Conservation (phyloP, 306 rosid genomes). For the Macrotyloma uniflorum region DNA sequence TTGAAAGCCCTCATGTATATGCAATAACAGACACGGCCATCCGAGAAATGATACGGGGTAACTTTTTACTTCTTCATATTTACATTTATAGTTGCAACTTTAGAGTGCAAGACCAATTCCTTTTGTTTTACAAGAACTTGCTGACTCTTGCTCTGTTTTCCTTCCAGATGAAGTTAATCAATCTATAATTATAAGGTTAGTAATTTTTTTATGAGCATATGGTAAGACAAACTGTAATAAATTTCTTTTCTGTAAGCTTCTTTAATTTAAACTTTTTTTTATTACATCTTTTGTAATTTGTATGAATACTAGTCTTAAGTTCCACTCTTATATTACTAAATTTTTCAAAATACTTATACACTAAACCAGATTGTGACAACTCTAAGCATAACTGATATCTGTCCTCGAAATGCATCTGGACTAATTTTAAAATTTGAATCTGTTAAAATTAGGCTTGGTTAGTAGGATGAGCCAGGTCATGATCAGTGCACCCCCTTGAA, state of each 20-base stretch:
- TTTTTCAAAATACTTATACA: too few species aligned
- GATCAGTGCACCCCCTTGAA: too few species aligned
- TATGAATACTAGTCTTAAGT: neutral
- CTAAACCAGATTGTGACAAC: neutral
- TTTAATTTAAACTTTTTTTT: neutral
- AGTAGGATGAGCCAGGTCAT: too few species aligned
- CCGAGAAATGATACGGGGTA: slow-evolving; percentile 90
- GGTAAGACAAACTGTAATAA: neutral
- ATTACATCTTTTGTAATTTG: neutral
- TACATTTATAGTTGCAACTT: slow-evolving; percentile 4
- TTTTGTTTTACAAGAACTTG: slow-evolving; percentile 43
- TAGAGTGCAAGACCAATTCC: slow-evolving; percentile 30
- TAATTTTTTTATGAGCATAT: slow-evolving; percentile 20
- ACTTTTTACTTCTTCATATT: neutral
- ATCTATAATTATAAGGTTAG: slow-evolving; percentile 89
- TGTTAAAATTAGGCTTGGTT: neutral
- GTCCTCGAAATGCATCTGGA: neutral
- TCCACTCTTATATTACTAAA: neutral
- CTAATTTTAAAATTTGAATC: neutral
- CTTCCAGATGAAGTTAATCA: slow-evolving; percentile 97
- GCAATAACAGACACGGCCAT: slow-evolving; percentile 94
- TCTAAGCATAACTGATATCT: neutral
- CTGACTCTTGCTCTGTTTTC: slow-evolving; percentile 36
- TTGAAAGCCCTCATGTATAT: slow-evolving; percentile 89
- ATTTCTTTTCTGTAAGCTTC: slow-evolving; percentile 8